Percentiles rank a stretch among this genome's conserved stretches.
Evolutionary conservation across 1,139 yeast species (phyloP).

Genomic region (Torulaspora globosa): DNA sequence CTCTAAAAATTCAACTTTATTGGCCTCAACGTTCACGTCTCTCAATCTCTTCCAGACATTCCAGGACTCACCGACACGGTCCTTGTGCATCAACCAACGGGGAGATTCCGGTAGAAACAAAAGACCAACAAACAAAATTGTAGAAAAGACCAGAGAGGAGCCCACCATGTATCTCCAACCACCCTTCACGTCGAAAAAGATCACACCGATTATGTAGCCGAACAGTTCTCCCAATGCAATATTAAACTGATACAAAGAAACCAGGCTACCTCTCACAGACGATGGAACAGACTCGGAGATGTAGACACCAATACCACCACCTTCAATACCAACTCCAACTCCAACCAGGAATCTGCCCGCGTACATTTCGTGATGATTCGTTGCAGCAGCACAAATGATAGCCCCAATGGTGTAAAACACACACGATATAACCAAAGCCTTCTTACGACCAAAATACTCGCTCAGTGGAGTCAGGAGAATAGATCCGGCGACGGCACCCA

Average conservation of each 20-base stretch:
- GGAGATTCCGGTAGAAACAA: constrained; percentile 51
- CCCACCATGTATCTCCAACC: constrained; percentile 63
- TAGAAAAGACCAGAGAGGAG: constrained; percentile 54
- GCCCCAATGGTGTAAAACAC: constrained; percentile 55
- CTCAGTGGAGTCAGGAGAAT: constrained; percentile 48
- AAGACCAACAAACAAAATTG: constrained; percentile 46
- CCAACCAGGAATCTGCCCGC: constrained; percentile 58
- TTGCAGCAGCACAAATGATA: constrained; percentile 50
- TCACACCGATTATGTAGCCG: constrained; percentile 55
- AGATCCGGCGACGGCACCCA: constrained; percentile 55
- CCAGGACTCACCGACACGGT: constrained; percentile 49
- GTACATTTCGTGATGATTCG: constrained; percentile 43
- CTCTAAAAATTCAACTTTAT: constrained; percentile 11
- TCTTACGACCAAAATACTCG: constrained; percentile 51
- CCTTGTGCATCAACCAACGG: constrained; percentile 50
- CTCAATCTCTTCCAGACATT: constrained; percentile 54
- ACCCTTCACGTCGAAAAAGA: constrained; percentile 49
- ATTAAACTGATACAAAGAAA: constrained; percentile 54
- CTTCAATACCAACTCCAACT: constrained; percentile 57
- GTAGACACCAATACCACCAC: constrained; percentile 57
- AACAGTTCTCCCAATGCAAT: constrained; percentile 58
- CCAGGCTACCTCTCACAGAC: constrained; percentile 52
- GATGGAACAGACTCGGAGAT: constrained; percentile 60
- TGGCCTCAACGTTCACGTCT: constrained; percentile 40
- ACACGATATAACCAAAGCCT: constrained; percentile 50